Evolutionary conservation across 2,329 filamentous ascomycete genomes (phyloP).

Genomic region (Sclerotinia nivalis): DNA sequence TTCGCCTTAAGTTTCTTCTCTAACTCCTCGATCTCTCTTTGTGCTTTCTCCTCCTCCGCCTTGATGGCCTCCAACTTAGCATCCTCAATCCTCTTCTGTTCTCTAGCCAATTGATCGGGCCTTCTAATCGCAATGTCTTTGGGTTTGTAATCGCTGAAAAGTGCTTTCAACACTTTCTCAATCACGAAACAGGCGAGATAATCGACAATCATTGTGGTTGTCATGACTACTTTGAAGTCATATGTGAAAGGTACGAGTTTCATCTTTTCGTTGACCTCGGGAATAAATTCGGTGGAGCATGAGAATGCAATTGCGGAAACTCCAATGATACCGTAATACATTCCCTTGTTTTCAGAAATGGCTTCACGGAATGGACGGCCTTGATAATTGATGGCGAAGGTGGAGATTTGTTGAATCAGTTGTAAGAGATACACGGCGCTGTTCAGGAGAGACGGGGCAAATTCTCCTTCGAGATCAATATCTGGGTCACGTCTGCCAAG

Average conservation of each 20-base stretch:
- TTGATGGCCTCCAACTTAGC: constrained; percentile 52
- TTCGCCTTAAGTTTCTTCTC: constrained; percentile 55
- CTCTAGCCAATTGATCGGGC: constrained; percentile 80
- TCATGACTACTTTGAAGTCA: constrained; percentile 89
- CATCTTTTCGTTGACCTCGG: constrained; percentile 91
- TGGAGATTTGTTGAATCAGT: constrained; percentile 97
- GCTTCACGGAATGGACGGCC: constrained; percentile 96
- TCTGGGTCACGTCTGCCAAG: constrained; percentile 53
- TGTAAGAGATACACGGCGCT: constrained; percentile 95
- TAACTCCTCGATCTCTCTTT: constrained; percentile 55
- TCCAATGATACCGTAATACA: constrained; percentile 95
- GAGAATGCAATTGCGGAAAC: constrained; percentile 90
- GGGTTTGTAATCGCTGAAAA: constrained; percentile 88
- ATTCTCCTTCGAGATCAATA: constrained; percentile 92
- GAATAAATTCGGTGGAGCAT: constrained; percentile 92
- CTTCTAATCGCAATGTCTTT: constrained; percentile 89
- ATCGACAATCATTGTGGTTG: constrained; percentile 80
- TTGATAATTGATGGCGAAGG: constrained; percentile 99
- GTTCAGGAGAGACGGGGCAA: constrained; percentile 90
- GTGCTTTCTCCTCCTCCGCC: constrained; percentile 55
- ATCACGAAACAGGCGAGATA: constrained; percentile 85
- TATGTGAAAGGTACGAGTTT: constrained; percentile 85
- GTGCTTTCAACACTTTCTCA: constrained; percentile 78
- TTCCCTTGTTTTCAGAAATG: constrained; percentile 86
- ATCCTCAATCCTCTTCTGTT: constrained; percentile 66